Percentiles rank a stretch among this genome's conserved stretches.
phyloP scores from a whole-genome alignment of 192 early-diverging fungal species.

The Coemansia javaensis region DNA sequence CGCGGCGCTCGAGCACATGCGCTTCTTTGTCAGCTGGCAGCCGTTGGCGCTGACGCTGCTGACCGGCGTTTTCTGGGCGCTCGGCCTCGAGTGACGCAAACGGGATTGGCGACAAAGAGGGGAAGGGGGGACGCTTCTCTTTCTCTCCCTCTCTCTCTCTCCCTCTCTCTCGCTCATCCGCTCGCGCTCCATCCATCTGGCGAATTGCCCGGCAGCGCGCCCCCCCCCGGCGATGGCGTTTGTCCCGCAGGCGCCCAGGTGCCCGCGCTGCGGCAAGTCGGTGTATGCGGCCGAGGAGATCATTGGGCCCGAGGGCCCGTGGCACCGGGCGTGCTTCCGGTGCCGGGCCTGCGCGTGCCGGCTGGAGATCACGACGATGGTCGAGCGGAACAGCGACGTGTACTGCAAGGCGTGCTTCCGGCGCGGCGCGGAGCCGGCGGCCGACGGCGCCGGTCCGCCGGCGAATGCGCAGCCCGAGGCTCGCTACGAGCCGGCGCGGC shows the following conservation, averaged over 20 bases:
- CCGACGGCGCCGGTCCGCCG: not conserved
- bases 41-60: constrained; percentile 36
- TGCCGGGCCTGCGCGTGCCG: constrained; percentile 32
- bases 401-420: constrained; percentile 44
- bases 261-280: constrained; percentile 49
- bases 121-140: not conserved
- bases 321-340: constrained; percentile 45
- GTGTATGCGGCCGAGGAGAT: constrained; percentile 52
- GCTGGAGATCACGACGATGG: constrained; percentile 33
- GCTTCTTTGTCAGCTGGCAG: constrained; percentile 51
- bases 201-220: too few relatives aligned
- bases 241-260: constrained; percentile 37
- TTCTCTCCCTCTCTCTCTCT: not conserved
- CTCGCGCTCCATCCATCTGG: too few relatives aligned
- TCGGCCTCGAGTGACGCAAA: constrained; percentile 17
- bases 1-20: constrained; percentile 48
- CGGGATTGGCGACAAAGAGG: not conserved
- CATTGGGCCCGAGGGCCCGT: constrained; percentile 43
- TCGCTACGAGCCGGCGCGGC: not conserved
- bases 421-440: constrained; percentile 9
- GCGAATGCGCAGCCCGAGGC: constrained; percentile 10
- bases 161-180: too few relatives aligned
- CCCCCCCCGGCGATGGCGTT: constrained; percentile 12
- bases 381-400: constrained; percentile 40
- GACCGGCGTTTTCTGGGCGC: constrained; percentile 30